A percentile compares a stretch with the other conserved stretches of the same genome.
Conservation (phyloP, 768 basidiomycete species). For the Inosperma sp. region DNA sequence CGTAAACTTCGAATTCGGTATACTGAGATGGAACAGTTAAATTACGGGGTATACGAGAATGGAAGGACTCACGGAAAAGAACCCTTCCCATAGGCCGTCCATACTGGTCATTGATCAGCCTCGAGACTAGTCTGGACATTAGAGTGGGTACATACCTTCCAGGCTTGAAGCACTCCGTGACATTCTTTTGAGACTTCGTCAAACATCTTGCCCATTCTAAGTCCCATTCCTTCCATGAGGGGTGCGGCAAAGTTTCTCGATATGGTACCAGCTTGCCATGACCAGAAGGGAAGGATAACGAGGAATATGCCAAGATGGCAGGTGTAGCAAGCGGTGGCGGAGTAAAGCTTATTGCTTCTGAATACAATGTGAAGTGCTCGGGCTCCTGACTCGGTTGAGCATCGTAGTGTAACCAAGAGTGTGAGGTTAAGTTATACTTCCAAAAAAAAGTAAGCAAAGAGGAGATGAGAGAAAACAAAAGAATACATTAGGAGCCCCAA, state of each 20-base stretch:
- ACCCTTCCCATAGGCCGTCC: slow-evolving; percentile 77
- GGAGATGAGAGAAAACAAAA: slow-evolving; percentile 5
- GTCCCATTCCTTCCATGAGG: slow-evolving; percentile 56
- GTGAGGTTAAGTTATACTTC: slow-evolving; percentile 59
- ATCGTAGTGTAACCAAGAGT: slow-evolving; percentile 55
- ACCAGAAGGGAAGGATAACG: slow-evolving; percentile 34
- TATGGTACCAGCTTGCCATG: slow-evolving; percentile 33
- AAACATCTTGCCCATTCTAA: slow-evolving; percentile 63
- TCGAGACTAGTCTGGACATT: slow-evolving; percentile 4
- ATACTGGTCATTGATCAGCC: no score
- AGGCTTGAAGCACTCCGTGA: slow-evolving; percentile 49
- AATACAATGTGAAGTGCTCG: slow-evolving; percentile 38
- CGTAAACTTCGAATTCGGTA: slow-evolving; percentile 81
- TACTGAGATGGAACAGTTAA: slow-evolving; percentile 43
- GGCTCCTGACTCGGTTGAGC: slow-evolving; percentile 28
- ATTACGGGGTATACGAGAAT: background rate
- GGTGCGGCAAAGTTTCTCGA: slow-evolving; percentile 22
- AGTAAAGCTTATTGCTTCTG: slow-evolving; percentile 40
- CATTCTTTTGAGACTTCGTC: slow-evolving; percentile 26
- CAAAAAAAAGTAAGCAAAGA: slow-evolving; percentile 10
- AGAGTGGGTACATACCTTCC: slow-evolving; percentile 42
- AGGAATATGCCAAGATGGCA: slow-evolving; percentile 67
- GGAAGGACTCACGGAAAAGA: slow-evolving; percentile 55
- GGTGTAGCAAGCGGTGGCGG: slow-evolving; percentile 64
- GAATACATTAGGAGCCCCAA: slow-evolving; percentile 58